Evolutionary conservation across 1,139 yeast genomes (phyloP).

Genomic region (Saccharomycopsis crataegensis): DNA sequence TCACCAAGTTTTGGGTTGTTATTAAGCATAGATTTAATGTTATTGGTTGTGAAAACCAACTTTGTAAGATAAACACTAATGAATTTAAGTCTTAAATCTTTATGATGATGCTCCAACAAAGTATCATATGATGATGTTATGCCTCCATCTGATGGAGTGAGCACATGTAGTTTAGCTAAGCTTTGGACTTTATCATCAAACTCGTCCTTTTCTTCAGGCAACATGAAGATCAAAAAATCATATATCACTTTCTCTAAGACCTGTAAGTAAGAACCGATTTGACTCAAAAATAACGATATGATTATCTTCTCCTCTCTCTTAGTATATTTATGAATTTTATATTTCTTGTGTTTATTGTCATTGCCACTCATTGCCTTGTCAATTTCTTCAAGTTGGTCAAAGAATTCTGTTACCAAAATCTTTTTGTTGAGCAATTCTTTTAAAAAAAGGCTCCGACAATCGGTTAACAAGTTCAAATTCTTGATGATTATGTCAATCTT

Average conservation of each 20-base stretch:
- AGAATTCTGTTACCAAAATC: background rate
- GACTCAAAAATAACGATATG: background rate
- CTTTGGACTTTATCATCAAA: background rate
- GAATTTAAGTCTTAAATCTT: background rate
- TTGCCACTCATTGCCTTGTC: background rate
- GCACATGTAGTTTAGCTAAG: background rate
- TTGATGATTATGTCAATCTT: background rate
- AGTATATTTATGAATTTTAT: constrained; percentile 4
- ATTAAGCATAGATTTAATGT: background rate
- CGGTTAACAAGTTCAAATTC: background rate
- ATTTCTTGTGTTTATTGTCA: background rate
- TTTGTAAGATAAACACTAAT: background rate
- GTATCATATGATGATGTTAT: background rate
- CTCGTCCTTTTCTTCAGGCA: background rate
- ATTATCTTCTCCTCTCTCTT: constrained; percentile 9
- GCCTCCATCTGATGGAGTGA: background rate
- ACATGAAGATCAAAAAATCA: background rate
- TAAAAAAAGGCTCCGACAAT: background rate
- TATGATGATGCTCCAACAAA: background rate
- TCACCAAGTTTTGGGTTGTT: background rate
- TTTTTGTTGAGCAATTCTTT: constrained; percentile 2
- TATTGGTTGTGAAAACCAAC: background rate
- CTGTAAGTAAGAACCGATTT: background rate
- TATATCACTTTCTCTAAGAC: background rate
- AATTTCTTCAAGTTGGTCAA: background rate